phyloP scores from a whole-genome alignment of 352 stramenopile genomes.

The Phytophthora agathidicida region DNA sequence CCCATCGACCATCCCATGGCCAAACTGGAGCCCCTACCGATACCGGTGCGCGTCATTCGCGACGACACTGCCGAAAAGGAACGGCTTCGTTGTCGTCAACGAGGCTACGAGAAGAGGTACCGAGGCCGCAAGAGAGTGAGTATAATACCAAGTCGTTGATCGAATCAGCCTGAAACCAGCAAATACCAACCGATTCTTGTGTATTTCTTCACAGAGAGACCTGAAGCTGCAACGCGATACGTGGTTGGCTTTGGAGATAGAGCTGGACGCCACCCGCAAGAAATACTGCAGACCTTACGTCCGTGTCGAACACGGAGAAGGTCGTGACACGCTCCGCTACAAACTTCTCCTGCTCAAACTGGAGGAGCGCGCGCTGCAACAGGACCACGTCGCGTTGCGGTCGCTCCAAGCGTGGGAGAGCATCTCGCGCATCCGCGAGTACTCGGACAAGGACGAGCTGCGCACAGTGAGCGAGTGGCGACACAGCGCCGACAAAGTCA shows the following conservation, averaged over 20 bases:
- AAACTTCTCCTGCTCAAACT: constrained; percentile 25
- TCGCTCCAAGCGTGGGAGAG: constrained; percentile 25
- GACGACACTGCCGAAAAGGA: constrained; percentile 24
- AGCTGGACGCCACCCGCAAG: constrained; percentile 23
- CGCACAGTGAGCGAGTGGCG: constrained; percentile 39
- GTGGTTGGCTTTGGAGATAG: constrained; percentile 41
- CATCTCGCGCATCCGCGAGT: constrained; percentile 46
- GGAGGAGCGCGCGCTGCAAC: constrained; percentile 31
- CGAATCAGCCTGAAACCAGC: too few relatives aligned
- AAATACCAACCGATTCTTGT: constrained; percentile 13
- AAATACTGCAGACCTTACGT: constrained; percentile 24
- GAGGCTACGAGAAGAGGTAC: constrained; percentile 51
- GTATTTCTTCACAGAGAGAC: constrained; percentile 22
- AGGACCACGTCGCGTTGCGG: constrained; percentile 32
- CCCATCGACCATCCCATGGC: neutral
- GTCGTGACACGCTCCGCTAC: neutral
- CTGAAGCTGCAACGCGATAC: constrained; percentile 33
- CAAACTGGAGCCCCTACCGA: neutral
- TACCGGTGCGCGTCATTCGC: neutral
- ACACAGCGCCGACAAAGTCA: constrained; percentile 42
- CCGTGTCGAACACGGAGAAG: neutral
- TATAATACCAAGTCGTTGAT: constrained; percentile 7
- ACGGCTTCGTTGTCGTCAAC: constrained; percentile 40
- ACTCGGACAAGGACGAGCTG: constrained; percentile 42
- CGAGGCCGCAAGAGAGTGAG: constrained; percentile 48